phyloP scores from a whole-genome alignment of 2,329 filamentous ascomycete genomes.

The Curvularia lunata region DNA sequence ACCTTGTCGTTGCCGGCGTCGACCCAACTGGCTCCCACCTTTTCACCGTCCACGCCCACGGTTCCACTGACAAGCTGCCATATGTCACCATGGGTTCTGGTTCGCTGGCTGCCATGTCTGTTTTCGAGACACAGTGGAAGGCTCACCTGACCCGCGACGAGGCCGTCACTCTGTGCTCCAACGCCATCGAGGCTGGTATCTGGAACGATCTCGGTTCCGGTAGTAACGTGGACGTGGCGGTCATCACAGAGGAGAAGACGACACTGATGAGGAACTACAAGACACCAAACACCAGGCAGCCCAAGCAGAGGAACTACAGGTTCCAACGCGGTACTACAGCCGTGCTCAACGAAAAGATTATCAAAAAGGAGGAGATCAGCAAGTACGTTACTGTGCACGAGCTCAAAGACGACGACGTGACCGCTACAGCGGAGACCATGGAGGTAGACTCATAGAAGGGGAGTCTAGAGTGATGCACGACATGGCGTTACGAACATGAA shows the following conservation, averaged over 20 bases:
- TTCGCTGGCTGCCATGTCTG: conserved; percentile 93
- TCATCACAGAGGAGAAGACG: conserved; percentile 96
- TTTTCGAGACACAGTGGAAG: conserved; percentile 98
- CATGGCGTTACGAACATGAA: conserved; percentile 29
- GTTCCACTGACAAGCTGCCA: conserved; percentile 96
- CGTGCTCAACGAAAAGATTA: conserved; percentile 93
- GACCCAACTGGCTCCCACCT: conserved; percentile 94
- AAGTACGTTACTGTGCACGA: conserved; percentile 95
- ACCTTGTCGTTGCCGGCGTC: conserved; percentile 94
- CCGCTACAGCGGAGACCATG: conserved; percentile 67
- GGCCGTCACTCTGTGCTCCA: conserved; percentile 79
- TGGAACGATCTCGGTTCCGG: conserved; percentile 98
- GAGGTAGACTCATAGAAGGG: conserved; percentile 61
- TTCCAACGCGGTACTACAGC: conserved; percentile 94
- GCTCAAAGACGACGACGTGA: conserved; percentile 71
- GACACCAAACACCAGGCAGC: conserved; percentile 86
- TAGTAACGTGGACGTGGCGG: conserved; percentile 94
- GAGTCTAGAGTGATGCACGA: background rate
- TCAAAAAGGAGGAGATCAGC: conserved; percentile 89
- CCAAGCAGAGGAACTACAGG: conserved; percentile 92
- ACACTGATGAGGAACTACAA: conserved; percentile 91
- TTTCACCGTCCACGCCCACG: conserved; percentile 98
- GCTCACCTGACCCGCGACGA: conserved; percentile 75
- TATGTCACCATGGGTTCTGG: conserved; percentile 99
- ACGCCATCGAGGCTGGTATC: conserved; percentile 95